Evolutionary conservation across 495 filamentous ascomycete genomes (phyloP).

Genomic region (Usnea hakonensis): DNA sequence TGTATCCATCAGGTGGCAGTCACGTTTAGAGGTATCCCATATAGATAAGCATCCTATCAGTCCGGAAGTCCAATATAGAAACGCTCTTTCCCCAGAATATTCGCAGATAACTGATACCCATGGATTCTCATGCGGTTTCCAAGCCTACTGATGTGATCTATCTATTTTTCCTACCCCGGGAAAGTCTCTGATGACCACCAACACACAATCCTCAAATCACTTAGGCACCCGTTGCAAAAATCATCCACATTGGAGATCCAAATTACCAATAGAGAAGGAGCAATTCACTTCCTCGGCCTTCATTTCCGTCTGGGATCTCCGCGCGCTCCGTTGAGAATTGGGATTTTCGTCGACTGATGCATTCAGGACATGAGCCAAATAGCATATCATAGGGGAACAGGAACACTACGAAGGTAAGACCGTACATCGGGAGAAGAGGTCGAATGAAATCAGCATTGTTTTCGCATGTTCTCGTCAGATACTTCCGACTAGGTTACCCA

Average conservation of each 20-base stretch:
- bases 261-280: not conserved
- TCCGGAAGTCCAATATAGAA: slow-evolving; percentile 7
- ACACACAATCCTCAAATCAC: not conserved
- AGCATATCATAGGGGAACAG: too few relatives aligned
- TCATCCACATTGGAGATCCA: not conserved
- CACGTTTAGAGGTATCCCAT: not conserved
- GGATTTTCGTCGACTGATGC: too few relatives aligned
- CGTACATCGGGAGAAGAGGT: not conserved
- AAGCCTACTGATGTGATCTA: not conserved
- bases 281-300: not conserved
- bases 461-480: not conserved
- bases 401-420: not conserved
- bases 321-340: not conserved
- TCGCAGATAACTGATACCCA: not conserved
- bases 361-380: too few relatives aligned
- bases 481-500: not conserved
- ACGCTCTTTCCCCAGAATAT: not conserved
- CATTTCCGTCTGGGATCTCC: not conserved
- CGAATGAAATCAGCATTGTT: not conserved
- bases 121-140: not conserved
- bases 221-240: not conserved
- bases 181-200: not conserved
- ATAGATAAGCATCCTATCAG: not conserved
- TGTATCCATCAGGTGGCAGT: slow-evolving; percentile 1
- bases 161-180: not conserved